phyloP scores from a whole-genome alignment of 768 basidiomycete genomes.

The Tricholoma hemisulphureum region DNA sequence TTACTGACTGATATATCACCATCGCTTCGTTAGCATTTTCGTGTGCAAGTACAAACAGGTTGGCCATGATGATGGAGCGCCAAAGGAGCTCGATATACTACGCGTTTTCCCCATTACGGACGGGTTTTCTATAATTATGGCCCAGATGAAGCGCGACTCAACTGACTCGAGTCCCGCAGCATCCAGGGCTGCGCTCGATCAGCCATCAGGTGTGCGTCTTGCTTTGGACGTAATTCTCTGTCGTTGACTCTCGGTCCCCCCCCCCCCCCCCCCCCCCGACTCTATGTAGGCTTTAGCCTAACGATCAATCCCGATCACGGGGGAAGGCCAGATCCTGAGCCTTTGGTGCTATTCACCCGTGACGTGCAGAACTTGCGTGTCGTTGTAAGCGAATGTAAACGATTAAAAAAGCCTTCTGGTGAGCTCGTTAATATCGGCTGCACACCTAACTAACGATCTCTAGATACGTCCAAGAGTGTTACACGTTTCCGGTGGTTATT shows the following conservation, averaged over 20 bases:
- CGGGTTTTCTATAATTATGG: constrained; percentile 53
- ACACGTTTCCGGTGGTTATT: constrained; percentile 46
- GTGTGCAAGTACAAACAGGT: constrained; percentile 41
- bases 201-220: constrained; percentile 41
- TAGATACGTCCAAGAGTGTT: constrained; percentile 20
- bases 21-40: constrained; percentile 40
- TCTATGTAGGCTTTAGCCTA: constrained; percentile 51
- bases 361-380: constrained; percentile 47
- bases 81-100: constrained; percentile 42
- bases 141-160: constrained; percentile 47
- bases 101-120: constrained; percentile 57
- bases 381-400: constrained; percentile 55
- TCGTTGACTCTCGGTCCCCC: constrained; percentile 4
- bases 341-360: constrained; percentile 45
- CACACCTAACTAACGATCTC: constrained; percentile 9
- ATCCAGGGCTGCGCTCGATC: constrained; percentile 26
- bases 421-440: not conserved
- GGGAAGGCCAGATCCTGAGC: constrained; percentile 17
- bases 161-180: constrained; percentile 30
- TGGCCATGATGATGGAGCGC: constrained; percentile 16
- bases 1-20: not conserved
- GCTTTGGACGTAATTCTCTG: not conserved
- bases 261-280: not conserved
- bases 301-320: constrained; percentile 48
- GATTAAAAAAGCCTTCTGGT: constrained; percentile 53